Conservation (phyloP, 2,329 filamentous ascomycete genomes). For the Pezicula rhizophila region DNA sequence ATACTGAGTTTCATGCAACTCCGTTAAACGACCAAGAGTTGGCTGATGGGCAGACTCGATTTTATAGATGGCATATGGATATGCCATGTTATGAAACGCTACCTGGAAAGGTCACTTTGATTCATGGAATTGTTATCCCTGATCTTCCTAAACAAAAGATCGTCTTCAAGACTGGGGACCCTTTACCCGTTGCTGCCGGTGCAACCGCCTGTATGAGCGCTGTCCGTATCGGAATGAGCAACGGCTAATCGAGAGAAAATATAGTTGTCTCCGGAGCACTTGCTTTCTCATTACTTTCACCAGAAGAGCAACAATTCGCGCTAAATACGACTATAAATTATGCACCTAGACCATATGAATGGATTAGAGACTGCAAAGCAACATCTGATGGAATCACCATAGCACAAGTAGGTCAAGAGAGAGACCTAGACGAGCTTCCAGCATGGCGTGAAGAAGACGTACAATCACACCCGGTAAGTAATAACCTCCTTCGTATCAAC, state of each 20-base stretch:
- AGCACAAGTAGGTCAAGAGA: constrained; percentile 15
- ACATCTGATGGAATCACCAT: constrained; percentile 23
- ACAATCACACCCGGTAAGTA: constrained; percentile 18
- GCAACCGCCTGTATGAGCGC: constrained; percentile 19
- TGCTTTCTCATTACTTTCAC: constrained; percentile 20
- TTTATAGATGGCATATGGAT: constrained; percentile 27
- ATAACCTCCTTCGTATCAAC: not conserved
- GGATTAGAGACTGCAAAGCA: constrained; percentile 25
- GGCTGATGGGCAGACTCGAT: constrained; percentile 18
- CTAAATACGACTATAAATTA: constrained; percentile 25
- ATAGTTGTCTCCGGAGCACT: constrained; percentile 23
- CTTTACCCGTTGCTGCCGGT: constrained; percentile 17
- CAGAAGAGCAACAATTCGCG: constrained; percentile 21
- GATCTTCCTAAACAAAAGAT: constrained; percentile 20
- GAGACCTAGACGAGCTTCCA: constrained; percentile 11
- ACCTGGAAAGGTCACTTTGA: constrained; percentile 22
- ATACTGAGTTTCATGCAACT: constrained; percentile 6
- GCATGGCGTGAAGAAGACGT: constrained; percentile 18
- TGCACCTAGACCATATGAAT: constrained; percentile 24
- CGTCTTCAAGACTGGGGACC: constrained; percentile 13
- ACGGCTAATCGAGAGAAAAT: not conserved
- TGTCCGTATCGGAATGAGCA: not conserved
- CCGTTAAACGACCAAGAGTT: constrained; percentile 10
- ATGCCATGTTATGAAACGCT: constrained; percentile 24
- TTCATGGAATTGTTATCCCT: constrained; percentile 19